Conservation (phyloP, 2,329 filamentous ascomycete species). For the Exserohilum rostratum region DNA sequence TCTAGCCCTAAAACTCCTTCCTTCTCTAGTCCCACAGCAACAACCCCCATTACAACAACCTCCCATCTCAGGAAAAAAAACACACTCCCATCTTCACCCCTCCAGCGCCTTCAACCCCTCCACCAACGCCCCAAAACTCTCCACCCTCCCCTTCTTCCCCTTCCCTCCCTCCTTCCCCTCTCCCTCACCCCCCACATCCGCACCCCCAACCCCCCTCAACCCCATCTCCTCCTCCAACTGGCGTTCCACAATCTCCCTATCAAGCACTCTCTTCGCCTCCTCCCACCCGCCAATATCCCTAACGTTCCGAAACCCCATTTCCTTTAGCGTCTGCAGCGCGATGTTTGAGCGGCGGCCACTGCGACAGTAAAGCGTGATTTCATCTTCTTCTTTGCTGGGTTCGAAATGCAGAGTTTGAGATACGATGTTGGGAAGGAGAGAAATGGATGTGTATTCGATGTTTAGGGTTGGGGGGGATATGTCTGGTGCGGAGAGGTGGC, state of each 20-base stretch:
- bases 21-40: too few species aligned
- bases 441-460: conserved; percentile 47
- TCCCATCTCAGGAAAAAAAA: not conserved
- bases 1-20: too few species aligned
- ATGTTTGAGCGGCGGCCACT: conserved; percentile 44
- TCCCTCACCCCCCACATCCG: conserved; percentile 3
- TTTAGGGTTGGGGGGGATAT: conserved; percentile 40
- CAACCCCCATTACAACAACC: too few species aligned
- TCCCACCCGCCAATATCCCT: conserved; percentile 48
- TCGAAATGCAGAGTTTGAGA: conserved; percentile 18
- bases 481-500: conserved; percentile 34
- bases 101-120: conserved; percentile 38
- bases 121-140: conserved; percentile 33
- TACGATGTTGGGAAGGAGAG: conserved; percentile 33
- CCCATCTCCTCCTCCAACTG: conserved; percentile 18
- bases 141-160: conserved; percentile 25
- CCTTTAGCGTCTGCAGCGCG: conserved; percentile 36
- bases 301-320: conserved; percentile 38
- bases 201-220: too few species aligned
- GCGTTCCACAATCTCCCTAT: conserved; percentile 32
- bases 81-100: conserved; percentile 11
- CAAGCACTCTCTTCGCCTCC: conserved; percentile 36
- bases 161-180: not conserved
- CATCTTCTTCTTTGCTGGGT: conserved; percentile 30
- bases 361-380: conserved; percentile 48